Base-by-base conservation (phyloP, 2,329 filamentous ascomycete species). In the Ophiostoma piceae region DNA sequence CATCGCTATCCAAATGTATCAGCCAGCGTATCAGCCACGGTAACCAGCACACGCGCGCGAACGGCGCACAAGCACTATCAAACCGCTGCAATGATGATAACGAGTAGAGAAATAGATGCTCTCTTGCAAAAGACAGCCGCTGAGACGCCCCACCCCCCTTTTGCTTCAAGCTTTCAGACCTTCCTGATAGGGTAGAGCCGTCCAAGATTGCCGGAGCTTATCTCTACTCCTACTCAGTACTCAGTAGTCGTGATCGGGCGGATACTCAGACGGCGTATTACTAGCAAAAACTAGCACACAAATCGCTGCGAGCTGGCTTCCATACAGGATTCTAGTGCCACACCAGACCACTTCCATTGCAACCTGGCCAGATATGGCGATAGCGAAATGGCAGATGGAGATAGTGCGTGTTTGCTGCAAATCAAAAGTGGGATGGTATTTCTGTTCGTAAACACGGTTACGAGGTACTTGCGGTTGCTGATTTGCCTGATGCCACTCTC, bases 261-360 rank as follows among this genome's bases (percentile, higher is more conserved):
- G 35, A 35, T 35, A 35, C 35, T 29, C 26, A 29, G 26, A 29
- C 26, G 26, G 26, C 26, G 26, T 29, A 29, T 29, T 43, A 16
- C 41, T 14, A 14, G 39, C 39, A 16, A 43, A 43, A 16, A 43
- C 19, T 22, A 12, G 12, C 47, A 54, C 1, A 29, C 26, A 29
- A 57, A 16, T 57, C 16, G n/a, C 22, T 57, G 51, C 43, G 43
- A 47, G 43, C 16, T 29, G 51, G 51, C 47, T 68, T 68, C 67
- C 51, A 68, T 68, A 16, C 51, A 54, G 67, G 67, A 60, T 62
- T 68, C 67, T 60, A 68, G 67, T 67, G 47, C 29, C 51, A 32
- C 65, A 26, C 64, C 3, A n/a, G 7, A 14, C 35, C 65, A 29
- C n/a, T 66, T 66, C 14, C 22, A 32, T 12, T 47, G 65, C 65